Evolutionary conservation across 768 basidiomycete species (phyloP).

Genomic region (Collybiopsis luxurians): DNA sequence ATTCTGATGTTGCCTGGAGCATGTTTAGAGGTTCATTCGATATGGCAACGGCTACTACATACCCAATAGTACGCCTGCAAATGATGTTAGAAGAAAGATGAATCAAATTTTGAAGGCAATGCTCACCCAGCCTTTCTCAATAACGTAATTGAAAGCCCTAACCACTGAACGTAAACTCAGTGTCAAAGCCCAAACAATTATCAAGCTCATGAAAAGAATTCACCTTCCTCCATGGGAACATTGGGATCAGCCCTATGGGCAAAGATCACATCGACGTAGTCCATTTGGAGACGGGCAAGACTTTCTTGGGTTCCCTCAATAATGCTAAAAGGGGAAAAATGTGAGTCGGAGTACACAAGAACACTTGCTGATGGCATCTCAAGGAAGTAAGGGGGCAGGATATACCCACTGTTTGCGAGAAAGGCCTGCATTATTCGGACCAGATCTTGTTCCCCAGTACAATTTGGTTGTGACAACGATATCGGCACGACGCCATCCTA

Average conservation of each 20-base stretch:
- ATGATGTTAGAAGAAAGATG: not conserved
- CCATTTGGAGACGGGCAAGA: slow-evolving; percentile 65
- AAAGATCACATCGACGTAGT: slow-evolving; percentile 73
- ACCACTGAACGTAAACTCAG: slow-evolving; percentile 36
- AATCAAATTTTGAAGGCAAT: slow-evolving; percentile 16
- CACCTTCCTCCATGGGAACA: slow-evolving; percentile 64
- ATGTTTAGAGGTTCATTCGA: slow-evolving; percentile 67
- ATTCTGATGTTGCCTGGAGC: slow-evolving; percentile 62
- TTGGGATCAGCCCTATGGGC: slow-evolving; percentile 66
- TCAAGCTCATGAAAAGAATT: not conserved
- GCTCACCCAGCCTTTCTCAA: slow-evolving; percentile 62
- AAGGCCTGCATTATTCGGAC: slow-evolving; percentile 56
- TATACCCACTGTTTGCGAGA: slow-evolving; percentile 58
- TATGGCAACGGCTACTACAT: slow-evolving; percentile 53
- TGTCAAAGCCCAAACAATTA: not conserved
- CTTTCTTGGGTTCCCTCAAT: slow-evolving; percentile 72
- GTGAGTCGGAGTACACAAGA: no score
- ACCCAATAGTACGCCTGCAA: slow-evolving; percentile 65
- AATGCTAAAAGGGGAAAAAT: no score
- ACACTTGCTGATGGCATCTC: no score
- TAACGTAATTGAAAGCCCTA: slow-evolving; percentile 76
- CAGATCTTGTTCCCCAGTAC: slow-evolving; percentile 66
- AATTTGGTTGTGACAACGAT: slow-evolving; percentile 77
- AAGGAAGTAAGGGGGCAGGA: no score
- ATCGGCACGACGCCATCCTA: slow-evolving; percentile 62